Conservation (phyloP, 805 yeast species). For the Deakozyma indianensis region DNA sequence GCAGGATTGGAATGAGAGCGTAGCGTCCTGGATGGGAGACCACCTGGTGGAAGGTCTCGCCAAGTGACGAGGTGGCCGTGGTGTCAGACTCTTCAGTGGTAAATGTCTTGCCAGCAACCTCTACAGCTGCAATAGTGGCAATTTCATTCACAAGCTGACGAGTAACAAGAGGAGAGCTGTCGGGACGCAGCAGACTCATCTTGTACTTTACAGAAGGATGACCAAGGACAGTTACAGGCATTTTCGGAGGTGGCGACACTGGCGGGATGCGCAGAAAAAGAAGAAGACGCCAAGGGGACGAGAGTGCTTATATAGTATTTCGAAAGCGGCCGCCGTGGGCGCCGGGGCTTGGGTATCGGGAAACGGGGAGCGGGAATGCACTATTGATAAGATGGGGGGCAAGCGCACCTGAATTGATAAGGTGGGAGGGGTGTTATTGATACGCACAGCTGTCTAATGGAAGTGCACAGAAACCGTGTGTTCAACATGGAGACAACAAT, state of each 20-base stretch:
- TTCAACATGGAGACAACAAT: too few species aligned
- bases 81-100: conserved; percentile 2
- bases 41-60: conserved; percentile 5
- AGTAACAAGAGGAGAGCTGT: conserved; percentile 10
- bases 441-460: too few species aligned
- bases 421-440: too few species aligned
- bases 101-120: conserved; percentile 12
- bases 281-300: not conserved
- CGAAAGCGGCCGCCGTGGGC: not conserved
- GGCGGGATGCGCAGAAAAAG: not conserved
- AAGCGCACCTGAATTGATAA: too few species aligned
- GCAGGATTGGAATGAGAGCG: conserved; percentile 18
- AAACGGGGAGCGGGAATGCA: too few species aligned
- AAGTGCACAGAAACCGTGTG: too few species aligned
- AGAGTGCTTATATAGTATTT: not conserved
- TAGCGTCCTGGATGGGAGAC: conserved; percentile 10
- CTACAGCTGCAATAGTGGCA: conserved; percentile 16
- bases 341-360: too few species aligned
- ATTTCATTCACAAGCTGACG: conserved; percentile 12
- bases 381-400: too few species aligned
- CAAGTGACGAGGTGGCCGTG: conserved; percentile 7
- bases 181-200: conserved; percentile 15
- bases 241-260: not conserved
- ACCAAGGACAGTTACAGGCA: conserved; percentile 4
- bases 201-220: conserved; percentile 16